phyloP scores from a whole-genome alignment of 2,329 filamentous ascomycete genomes.

The Dactylellina drechsleri region DNA sequence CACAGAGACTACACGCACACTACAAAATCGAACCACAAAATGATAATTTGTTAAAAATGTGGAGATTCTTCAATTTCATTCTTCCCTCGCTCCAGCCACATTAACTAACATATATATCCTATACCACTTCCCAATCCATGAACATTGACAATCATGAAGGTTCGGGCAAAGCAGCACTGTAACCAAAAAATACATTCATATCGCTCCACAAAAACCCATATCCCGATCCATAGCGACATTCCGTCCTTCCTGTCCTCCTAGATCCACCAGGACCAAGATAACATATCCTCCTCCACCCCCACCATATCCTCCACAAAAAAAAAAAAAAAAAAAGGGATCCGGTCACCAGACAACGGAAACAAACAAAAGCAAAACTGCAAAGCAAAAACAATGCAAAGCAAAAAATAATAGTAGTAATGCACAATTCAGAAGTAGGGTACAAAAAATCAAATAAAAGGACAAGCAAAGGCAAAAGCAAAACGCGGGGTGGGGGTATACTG shows the following conservation, averaged over 20 bases:
- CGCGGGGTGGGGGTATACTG: constrained; percentile 51
- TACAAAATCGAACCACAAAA: too few relatives aligned
- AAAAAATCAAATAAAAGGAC: background rate
- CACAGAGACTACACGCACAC: too few relatives aligned
- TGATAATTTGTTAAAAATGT: too few relatives aligned
- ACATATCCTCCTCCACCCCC: too few relatives aligned
- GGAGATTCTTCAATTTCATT: too few relatives aligned
- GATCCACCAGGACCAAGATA: constrained; percentile 23
- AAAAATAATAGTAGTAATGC: constrained; percentile 42
- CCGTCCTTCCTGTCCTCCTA: constrained; percentile 7
- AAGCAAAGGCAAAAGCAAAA: constrained; percentile 14
- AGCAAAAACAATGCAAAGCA: constrained; percentile 14
- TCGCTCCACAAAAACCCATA: background rate
- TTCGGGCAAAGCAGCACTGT: too few relatives aligned
- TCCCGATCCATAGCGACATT: background rate
- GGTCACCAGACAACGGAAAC: constrained; percentile 48
- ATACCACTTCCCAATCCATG: too few relatives aligned
- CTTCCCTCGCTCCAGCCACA: too few relatives aligned
- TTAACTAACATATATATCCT: too few relatives aligned
- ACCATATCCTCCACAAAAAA: background rate
- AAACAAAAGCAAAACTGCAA: constrained; percentile 8
- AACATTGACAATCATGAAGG: too few relatives aligned
- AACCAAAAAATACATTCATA: background rate
- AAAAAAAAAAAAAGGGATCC: constrained; percentile 18
- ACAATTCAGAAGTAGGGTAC: constrained; percentile 22